A percentile compares a stretch with the other conserved stretches of the same genome.
Evolutionary conservation across 2,329 filamentous ascomycete genomes (phyloP).

Genomic region (Sarocladiaceae sp.): DNA sequence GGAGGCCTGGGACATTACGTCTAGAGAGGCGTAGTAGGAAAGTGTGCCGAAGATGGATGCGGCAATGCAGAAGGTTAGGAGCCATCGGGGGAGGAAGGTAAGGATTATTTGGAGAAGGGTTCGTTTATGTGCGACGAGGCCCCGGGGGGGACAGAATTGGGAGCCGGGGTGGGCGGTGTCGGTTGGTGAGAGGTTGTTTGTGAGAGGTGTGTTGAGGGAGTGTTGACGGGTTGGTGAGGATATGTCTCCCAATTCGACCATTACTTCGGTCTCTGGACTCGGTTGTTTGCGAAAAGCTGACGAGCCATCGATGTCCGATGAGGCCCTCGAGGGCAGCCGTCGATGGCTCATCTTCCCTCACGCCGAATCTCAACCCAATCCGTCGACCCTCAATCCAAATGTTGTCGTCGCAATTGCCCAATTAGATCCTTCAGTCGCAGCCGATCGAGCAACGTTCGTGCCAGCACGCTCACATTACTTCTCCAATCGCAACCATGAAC

Average conservation of each 20-base stretch:
- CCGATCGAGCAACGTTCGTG: no score
- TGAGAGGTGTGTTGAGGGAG: background rate
- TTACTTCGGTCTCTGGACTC: background rate
- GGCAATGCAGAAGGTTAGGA: conserved; percentile 24
- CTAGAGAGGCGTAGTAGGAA: conserved; percentile 20
- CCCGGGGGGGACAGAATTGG: no score
- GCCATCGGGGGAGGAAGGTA: conserved; percentile 18
- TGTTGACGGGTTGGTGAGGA: background rate
- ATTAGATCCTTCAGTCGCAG: no score
- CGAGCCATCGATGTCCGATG: background rate
- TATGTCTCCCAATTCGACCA: background rate
- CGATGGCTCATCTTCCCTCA: background rate
- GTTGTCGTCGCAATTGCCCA: no score
- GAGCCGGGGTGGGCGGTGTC: no score
- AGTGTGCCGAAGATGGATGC: conserved; percentile 24
- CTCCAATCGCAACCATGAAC: no score
- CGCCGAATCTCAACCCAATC: no score
- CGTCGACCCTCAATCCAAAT: no score
- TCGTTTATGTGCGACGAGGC: background rate
- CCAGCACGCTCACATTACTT: no score
- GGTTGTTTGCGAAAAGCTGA: background rate
- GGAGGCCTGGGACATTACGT: conserved; percentile 24
- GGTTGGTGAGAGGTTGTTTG: no score
- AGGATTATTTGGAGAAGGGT: background rate
- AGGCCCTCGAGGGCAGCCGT: background rate